Base-by-base conservation (phyloP, 805 yeast genomes). In the Ogataea corticis region DNA sequence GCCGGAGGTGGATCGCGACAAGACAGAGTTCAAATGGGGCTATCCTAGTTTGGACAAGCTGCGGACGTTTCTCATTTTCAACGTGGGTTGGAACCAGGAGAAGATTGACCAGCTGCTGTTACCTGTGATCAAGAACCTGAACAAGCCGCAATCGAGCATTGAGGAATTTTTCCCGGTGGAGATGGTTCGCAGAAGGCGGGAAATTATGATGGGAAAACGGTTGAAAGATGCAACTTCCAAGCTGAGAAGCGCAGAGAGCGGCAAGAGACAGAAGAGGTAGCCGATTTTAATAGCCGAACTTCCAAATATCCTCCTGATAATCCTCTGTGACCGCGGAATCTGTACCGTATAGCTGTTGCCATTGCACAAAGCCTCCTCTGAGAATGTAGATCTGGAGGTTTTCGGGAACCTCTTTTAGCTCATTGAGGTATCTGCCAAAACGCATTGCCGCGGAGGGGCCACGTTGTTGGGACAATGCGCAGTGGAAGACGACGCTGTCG, bases 381-480 rank as follows among this genome's bases (percentile, higher is more conserved):
- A 94, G 68, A 2, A 92, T 83, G 74, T 81, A 85, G 2, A 92
- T 80, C 4, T 61, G 50, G 17, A 37, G 25, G 23, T 28, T 17
- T 7, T 37, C 32, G 2, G 38, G 38, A 3, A 61, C 35, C 2
- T 48, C 31, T 27, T 66, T 62, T 27, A 62, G 56, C 19, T 67
- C 72, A 35, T 66, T 62, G 12, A 76, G 67, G 51, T 72, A 71
- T 45, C 83, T 65, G 51, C 73, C 58, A 56, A 85, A 85, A 55
- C 70, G 71, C 65, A 82, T 67, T 0, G 97, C 90, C 3, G 96
- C 78, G 3, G 87, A 71, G 0, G 98, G 98, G 0, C 98, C 98
- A 42, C 99, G 71, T 48, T 85, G 95, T 65, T 94, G 98, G 3
- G 95, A 84, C 25, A 87, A 72, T 23, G 91, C 90, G 65, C 99